Conservation (phyloP, 176 grass and related monocot genomes). For the barley (Hordeum vulgare) region MorexV3_pseudomolecules_assembly NC_058521.1:126740060-126740559, state of each 20-base stretch:
- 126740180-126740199: conserved; percentile 74
- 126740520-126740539: no score
- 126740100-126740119: no score
- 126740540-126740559: no score
- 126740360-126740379: not conserved
- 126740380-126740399: not conserved
- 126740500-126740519: no score
- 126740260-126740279: not conserved
- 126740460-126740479: no score
- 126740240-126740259: conserved; percentile 31
- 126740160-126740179: conserved; percentile 84
- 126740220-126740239: conserved; percentile 82
- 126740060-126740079: not conserved
- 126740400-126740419: no score
- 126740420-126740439: no score
- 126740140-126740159: conserved; percentile 41
- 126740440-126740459: no score
- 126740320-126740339: not conserved
- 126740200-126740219: conserved; percentile 68
- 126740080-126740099: no score
- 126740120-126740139: not conserved
- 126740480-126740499: no score
- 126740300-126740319: not conserved
- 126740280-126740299: not conserved
- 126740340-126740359: not conserved